These are phyloP conservation scores for Stevia rebaudiana DNA, from an alignment of 140 eudicot genomes.

Conservation along the genomic window DNA sequence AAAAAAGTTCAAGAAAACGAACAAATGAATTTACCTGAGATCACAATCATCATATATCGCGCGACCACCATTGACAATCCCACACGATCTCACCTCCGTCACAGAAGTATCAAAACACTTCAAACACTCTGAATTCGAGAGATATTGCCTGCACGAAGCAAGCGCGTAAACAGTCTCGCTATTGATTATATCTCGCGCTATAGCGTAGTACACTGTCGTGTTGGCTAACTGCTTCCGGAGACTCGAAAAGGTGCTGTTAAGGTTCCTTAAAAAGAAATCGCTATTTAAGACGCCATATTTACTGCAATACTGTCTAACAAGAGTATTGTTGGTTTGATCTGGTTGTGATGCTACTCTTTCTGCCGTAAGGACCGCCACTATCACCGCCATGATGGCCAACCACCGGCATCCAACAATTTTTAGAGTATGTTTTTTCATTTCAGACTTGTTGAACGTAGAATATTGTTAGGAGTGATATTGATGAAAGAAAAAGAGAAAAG, in stretches of 20 bases:
- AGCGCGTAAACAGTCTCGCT: constrained; percentile 44
- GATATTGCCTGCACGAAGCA: constrained; percentile 43
- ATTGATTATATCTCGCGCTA: constrained; percentile 29
- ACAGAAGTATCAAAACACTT: constrained; percentile 43
- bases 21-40: constrained; percentile 28
- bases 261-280: constrained; percentile 33
- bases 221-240: constrained; percentile 34
- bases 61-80: constrained; percentile 50
- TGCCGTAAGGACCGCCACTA: background rate
- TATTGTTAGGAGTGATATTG: too few species aligned
- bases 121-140: constrained; percentile 34
- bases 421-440: background rate
- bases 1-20: background rate
- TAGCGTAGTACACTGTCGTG: constrained; percentile 8
- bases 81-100: constrained; percentile 32
- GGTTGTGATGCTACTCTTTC: constrained; percentile 5
- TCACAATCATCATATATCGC: constrained; percentile 49
- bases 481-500: too few species aligned
- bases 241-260: constrained; percentile 38
- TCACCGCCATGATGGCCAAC: background rate
- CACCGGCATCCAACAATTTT: background rate
- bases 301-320: constrained; percentile 29
- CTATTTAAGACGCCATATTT: constrained; percentile 20
- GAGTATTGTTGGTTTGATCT: constrained; percentile 11
- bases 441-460: too few species aligned